Evolutionary conservation across 1,139 yeast genomes (phyloP).

Genomic region (Taphrina confusa): DNA sequence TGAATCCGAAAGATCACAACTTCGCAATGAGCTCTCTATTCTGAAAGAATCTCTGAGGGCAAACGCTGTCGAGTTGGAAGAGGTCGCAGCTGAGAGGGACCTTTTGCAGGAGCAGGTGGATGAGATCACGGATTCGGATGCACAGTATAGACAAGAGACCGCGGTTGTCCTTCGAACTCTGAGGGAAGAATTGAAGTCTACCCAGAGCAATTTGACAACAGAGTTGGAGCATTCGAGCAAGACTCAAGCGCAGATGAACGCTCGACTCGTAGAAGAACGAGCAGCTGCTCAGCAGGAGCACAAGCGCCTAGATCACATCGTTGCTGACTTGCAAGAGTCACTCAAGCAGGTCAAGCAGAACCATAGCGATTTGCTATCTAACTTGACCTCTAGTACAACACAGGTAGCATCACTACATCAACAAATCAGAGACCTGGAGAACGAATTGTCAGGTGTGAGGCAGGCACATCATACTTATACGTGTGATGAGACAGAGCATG

Average conservation of each 20-base stretch:
- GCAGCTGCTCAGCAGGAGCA: background rate
- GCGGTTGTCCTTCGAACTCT: background rate
- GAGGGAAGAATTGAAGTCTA: background rate
- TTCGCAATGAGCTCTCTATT: slow-evolving; percentile 10
- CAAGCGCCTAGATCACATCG: background rate
- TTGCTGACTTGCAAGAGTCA: slow-evolving; percentile 29
- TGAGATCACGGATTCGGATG: slow-evolving; percentile 2
- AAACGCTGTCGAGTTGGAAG: slow-evolving; percentile 22
- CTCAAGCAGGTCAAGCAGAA: slow-evolving; percentile 25
- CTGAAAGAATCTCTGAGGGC: slow-evolving; percentile 1
- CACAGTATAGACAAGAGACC: slow-evolving; percentile 3
- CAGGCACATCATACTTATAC: background rate
- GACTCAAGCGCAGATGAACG: background rate
- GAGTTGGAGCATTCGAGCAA: background rate
- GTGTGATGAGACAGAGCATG: background rate
- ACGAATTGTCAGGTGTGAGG: slow-evolving; percentile 10
- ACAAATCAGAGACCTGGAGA: slow-evolving; percentile 22
- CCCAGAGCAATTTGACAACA: background rate
- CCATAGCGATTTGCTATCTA: background rate
- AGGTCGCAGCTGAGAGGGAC: slow-evolving; percentile 26
- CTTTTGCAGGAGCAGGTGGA: slow-evolving; percentile 25
- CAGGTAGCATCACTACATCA: slow-evolving; percentile 10
- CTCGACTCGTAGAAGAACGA: background rate
- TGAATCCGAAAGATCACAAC: slow-evolving; percentile 15
- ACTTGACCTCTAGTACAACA: background rate